Percentiles rank a stretch among this genome's conserved stretches.
These are phyloP conservation scores for Diutina scorzettiae DNA, from an alignment of 1,139 yeast species.

Conservation along the genomic window DNA sequence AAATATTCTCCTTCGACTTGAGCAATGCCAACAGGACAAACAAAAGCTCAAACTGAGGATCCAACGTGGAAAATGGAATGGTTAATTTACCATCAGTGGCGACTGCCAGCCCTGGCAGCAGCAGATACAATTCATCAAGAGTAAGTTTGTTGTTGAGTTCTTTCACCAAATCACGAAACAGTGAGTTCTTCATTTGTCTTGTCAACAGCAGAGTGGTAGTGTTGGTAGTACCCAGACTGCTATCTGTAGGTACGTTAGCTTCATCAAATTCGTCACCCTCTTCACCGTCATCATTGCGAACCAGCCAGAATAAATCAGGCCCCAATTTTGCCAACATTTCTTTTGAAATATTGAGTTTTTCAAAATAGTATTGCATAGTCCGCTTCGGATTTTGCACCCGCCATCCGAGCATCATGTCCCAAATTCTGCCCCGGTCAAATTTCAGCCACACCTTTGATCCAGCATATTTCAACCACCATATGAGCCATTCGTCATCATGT, in stretches of 20 bases:
- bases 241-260: neutral
- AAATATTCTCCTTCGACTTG: conserved; percentile 65
- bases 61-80: conserved; percentile 56
- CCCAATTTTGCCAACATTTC: conserved; percentile 23
- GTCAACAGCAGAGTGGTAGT: neutral
- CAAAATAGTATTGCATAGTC: conserved; percentile 25
- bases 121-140: conserved; percentile 3
- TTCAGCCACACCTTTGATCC: conserved; percentile 85
- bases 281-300: conserved; percentile 10
- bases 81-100: conserved; percentile 8
- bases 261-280: neutral
- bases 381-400: conserved; percentile 17
- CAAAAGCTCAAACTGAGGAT: conserved; percentile 68
- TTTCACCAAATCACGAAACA: conserved; percentile 18
- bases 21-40: conserved; percentile 71
- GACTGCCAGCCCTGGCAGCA: conserved; percentile 6
- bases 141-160: conserved; percentile 5
- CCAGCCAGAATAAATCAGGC: conserved; percentile 34
- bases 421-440: conserved; percentile 71
- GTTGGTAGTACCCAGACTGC: neutral
- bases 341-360: conserved; percentile 13
- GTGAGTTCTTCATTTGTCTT: neutral
- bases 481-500: conserved; percentile 77
- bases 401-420: conserved; percentile 85
- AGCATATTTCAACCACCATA: conserved; percentile 91